Base-by-base conservation (phyloP, 2,329 filamentous ascomycete species). In the Calonectria montana region DNA sequence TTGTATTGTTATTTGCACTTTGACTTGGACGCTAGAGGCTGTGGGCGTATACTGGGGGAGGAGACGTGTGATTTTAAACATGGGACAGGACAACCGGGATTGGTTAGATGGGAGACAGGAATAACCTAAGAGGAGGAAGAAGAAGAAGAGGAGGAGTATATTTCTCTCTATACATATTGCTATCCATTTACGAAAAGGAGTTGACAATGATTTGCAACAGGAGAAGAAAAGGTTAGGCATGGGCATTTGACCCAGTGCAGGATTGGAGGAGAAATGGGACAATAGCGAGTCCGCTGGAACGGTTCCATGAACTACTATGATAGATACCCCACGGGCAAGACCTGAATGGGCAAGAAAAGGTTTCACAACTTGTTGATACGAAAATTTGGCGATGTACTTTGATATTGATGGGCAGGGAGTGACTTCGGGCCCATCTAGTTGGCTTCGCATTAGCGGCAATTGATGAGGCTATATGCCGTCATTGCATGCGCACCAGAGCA, bases 301-400 rank as follows among this genome's bases (percentile, higher is more conserved):
- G 50, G 72, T 62, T 71, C 65, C 66, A 68, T 45, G 73, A 67
- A 65, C 53, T 68, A 63, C 53, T 55, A 65, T 59, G 73, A 76
- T 72, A 75, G 73, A 76, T 71, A 76, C 69, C 65, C 73, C 39
- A 39, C 63, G 50, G 73, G 47, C 63, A 70, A 75, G 73, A 69
- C 70, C 67, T 70, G 64, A 41, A 67, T 47, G 64, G 67, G 68
- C 65, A 66, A 61, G 65, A 57, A 67, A 73, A 75, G 73, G 64
- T 72, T 73, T 75, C 68, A 63, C 73, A 65, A 65, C 76, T 78
- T 63, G 27, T 72, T 67, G 57, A 70, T 53, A 70, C 67, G 39
- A 69, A 71, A 37, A 7, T 21, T 8, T 37, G 53, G 53, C 31
- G 31, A 31, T 35, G 53, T 57, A 25, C n/a, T 23, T 37, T 23